Evolutionary conservation across 208 protist genomes (phyloP), one percentile per base, ranked within the genome.

Genomic region (Leptomonas seymouri): DNA sequence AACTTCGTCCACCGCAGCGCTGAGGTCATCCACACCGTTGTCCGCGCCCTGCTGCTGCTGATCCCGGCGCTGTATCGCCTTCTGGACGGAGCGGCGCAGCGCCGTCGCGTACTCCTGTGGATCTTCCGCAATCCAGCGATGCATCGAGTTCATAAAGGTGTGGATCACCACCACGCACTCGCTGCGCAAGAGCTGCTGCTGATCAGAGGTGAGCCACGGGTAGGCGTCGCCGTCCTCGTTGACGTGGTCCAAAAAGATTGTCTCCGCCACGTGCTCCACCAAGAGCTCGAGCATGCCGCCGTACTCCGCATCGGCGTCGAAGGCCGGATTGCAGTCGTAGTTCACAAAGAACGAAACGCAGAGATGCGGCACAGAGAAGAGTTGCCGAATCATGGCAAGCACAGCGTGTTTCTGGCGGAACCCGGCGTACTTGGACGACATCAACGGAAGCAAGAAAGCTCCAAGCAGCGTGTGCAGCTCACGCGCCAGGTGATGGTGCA

Each of bases 361-460:
- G 6, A 96, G 60, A 66, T 89, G 81, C 18, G 91, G 87, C 20
- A 85, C 59, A 31, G 77, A 46, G 48, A 94, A 80, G 34, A 96
- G 57, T 30, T 87, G 76, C 28, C 80, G 81, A 6, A 93, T 66
- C 84, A 94, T 91, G 14, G 76, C 59, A 7, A 96, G 49, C 50
- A 96, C 85, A n/a, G 82, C 80, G 59, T 86, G 82, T 75, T 93
- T 94, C 72, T 94, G 91, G 7, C 84, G 77, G 63, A 94, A 94
- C 46, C 57, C 76, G 3, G 81, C 80, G 69, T 84, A 86, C 31
- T 68, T 78, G 27, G 85, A 93, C 30, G 44, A 46, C 51, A 79
- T 71, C 48, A 94, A 64, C 11, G 91, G 91, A 27, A 94, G 68
- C 34, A 96, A 39, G 61, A 93, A 87, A 21, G 82, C 75, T 0